Conservation (phyloP, 2,329 filamentous ascomycete species). For the Epichloe elymi region DNA sequence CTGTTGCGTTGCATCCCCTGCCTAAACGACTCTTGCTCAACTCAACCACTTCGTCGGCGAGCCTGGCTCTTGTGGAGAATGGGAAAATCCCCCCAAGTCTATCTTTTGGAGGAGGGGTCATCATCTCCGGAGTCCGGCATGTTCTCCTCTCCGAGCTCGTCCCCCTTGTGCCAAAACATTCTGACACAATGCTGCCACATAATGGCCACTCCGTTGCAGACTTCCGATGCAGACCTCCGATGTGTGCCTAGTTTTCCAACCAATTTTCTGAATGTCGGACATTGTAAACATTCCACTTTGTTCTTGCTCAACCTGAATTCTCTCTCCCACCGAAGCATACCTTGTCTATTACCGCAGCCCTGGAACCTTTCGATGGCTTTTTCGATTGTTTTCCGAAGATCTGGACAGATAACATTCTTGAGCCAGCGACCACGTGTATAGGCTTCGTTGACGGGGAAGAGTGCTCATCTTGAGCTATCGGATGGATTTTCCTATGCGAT, state of each 20-base stretch:
- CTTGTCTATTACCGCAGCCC: neutral
- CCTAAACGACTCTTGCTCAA: neutral
- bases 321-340: neutral
- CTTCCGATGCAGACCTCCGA: neutral
- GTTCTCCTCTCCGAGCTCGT: conserved; percentile 6
- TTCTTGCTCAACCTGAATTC: neutral
- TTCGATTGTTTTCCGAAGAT: neutral
- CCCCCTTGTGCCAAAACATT: neutral
- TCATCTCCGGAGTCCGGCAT: neutral
- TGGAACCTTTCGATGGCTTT: neutral
- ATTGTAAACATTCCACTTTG: neutral
- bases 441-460: neutral
- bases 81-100: neutral
- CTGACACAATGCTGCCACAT: neutral
- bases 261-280: neutral
- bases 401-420: neutral
- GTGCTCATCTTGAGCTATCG: neutral
- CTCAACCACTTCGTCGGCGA: no score
- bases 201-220: neutral
- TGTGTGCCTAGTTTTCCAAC: neutral
- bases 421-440: neutral
- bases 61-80: neutral
- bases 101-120: neutral
- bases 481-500: neutral
- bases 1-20: conserved; percentile 8